Conservation (phyloP, 1,284 basidiomycete species). For the Rhodotorula sp. region DNA sequence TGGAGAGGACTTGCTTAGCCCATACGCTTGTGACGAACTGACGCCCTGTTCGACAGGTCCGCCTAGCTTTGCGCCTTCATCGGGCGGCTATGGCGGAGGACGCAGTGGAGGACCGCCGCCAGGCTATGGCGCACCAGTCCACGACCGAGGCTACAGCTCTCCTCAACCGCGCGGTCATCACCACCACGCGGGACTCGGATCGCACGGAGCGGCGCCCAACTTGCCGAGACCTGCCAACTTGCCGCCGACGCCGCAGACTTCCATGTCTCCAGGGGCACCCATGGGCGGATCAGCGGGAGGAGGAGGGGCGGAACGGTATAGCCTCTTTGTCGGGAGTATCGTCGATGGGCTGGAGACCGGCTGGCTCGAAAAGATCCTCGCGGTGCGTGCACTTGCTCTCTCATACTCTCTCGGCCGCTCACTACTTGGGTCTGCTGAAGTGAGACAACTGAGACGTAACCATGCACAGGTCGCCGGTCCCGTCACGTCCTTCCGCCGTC, state of each 20-base stretch:
- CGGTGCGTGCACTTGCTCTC: constrained; percentile 26
- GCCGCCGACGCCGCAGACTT: neutral
- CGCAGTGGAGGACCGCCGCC: neutral
- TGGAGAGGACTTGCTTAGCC: neutral
- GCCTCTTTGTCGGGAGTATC: constrained; percentile 46
- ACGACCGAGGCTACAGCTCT: constrained; percentile 43
- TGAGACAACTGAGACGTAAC: too few species aligned
- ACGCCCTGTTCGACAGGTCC: neutral
- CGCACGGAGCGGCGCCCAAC: constrained; percentile 32
- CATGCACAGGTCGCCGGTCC: constrained; percentile 41
- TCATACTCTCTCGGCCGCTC: neutral
- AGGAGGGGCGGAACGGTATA: constrained; percentile 40
- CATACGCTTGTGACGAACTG: neutral
- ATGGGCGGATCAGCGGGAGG: neutral
- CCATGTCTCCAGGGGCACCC: neutral
- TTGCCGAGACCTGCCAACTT: constrained; percentile 21
- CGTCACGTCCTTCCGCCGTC: constrained; percentile 44
- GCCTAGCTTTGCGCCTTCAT: neutral
- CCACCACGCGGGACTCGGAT: constrained; percentile 25
- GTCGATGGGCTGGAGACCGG: constrained; percentile 45
- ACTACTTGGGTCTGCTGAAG: too few species aligned
- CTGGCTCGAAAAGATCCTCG: constrained; percentile 45
- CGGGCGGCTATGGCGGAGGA: constrained; percentile 24
- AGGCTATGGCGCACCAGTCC: constrained; percentile 45
- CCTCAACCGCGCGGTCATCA: neutral